Conservation (phyloP, 352 stramenopile genomes). For the Pythium plurisporium region DNA sequence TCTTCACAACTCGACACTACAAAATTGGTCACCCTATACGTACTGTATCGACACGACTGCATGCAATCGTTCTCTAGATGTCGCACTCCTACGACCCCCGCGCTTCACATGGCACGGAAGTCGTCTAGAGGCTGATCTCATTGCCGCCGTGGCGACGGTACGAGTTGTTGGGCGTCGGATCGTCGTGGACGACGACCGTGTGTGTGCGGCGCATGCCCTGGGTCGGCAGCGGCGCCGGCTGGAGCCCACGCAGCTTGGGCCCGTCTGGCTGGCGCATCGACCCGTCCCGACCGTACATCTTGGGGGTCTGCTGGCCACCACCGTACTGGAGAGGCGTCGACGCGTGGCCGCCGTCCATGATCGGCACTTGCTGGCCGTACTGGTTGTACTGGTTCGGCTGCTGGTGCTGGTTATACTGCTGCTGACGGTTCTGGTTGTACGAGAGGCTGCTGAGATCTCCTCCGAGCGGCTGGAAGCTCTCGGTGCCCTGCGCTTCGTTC, state of each 20-base stretch:
- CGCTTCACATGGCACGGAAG: not conserved
- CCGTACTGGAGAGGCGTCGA: slow-evolving; percentile 21
- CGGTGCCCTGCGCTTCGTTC: slow-evolving; percentile 1
- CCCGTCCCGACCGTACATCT: not conserved
- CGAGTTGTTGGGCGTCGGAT: slow-evolving; percentile 18
- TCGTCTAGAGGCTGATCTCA: slow-evolving; percentile 20
- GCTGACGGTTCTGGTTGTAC: slow-evolving; percentile 13
- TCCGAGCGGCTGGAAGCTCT: slow-evolving; percentile 21
- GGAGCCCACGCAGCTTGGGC: slow-evolving; percentile 13
- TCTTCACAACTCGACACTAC: not conserved
- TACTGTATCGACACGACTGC: no score
- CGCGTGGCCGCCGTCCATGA: slow-evolving; percentile 17
- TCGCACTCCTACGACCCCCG: no score
- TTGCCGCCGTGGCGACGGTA: slow-evolving; percentile 19
- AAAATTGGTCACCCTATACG: not conserved
- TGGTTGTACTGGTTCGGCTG: slow-evolving; percentile 16
- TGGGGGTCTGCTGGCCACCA: slow-evolving; percentile 11
- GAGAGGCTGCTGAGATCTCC: slow-evolving; percentile 1
- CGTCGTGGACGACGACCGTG: slow-evolving; percentile 19
- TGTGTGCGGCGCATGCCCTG: slow-evolving; percentile 21
- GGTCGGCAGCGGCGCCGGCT: slow-evolving; percentile 6
- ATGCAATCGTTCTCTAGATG: no score
- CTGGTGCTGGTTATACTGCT: slow-evolving; percentile 14
- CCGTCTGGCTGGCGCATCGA: not conserved
- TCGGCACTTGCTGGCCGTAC: slow-evolving; percentile 7